phyloP scores from a whole-genome alignment of 2,329 filamentous ascomycete genomes.

The Trichoderma atrobrunneum region DNA sequence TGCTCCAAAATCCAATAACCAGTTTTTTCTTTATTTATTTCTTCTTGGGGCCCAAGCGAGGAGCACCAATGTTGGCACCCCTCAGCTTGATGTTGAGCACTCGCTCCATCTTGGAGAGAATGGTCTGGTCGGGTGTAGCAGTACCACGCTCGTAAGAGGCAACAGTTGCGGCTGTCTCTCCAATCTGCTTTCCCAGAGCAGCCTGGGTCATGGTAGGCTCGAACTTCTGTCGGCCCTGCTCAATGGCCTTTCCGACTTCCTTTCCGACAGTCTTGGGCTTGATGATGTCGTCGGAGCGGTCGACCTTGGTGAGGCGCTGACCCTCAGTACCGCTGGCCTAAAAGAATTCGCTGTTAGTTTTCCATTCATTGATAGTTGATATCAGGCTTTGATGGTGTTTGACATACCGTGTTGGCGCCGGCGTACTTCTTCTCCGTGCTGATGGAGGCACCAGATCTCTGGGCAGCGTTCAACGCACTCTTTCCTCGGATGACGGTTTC shows the following conservation, averaged over 20 bases:
- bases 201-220: constrained; percentile 97
- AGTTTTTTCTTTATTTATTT: constrained; percentile 29
- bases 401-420: constrained; percentile 62
- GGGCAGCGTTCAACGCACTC: constrained; percentile 80
- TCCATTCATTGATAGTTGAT: background rate
- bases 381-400: background rate
- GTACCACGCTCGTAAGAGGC: constrained; percentile 82
- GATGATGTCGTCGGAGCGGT: constrained; percentile 94
- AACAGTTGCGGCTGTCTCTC: constrained; percentile 76
- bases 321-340: constrained; percentile 58
- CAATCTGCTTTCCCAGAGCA: constrained; percentile 79
- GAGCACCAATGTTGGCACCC: constrained; percentile 44
- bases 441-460: constrained; percentile 72
- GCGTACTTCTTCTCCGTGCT: constrained; percentile 89
- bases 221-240: constrained; percentile 72
- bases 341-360: constrained; percentile 21
- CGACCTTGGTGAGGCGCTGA: constrained; percentile 95
- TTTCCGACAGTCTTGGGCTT: constrained; percentile 90
- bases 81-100: constrained; percentile 85
- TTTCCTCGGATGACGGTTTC: constrained; percentile 90
- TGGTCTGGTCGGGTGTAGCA: constrained; percentile 78
- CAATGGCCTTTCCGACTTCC: constrained; percentile 79
- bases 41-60: constrained; percentile 58
- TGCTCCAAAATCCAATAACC: background rate
- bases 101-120: constrained; percentile 74